Conservation (phyloP, 306 rosid species). For the Vicia sativa region DNA sequence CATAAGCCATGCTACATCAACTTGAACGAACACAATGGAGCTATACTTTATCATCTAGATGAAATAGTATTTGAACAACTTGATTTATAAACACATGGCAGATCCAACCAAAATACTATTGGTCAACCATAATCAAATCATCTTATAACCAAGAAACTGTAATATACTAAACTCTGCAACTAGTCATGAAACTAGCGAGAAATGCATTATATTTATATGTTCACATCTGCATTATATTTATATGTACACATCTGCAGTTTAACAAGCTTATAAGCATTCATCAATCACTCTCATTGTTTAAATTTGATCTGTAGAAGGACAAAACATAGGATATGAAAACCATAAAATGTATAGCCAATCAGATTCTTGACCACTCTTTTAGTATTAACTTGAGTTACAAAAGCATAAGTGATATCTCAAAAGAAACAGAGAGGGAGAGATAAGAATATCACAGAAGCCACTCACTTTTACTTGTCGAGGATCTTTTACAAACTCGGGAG, state of each 20-base stretch:
- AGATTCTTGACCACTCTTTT: slow-evolving; percentile 8
- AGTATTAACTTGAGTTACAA: background rate
- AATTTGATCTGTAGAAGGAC: slow-evolving; percentile 16
- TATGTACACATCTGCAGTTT: slow-evolving; percentile 1
- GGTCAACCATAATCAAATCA: slow-evolving; percentile 21
- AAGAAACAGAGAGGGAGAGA: background rate
- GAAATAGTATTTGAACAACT: slow-evolving; percentile 16
- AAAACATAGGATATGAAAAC: slow-evolving; percentile 14
- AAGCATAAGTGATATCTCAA: background rate
- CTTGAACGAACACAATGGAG: background rate
- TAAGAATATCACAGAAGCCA: slow-evolving; percentile 26
- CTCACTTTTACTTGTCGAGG: slow-evolving; percentile 85
- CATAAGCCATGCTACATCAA: slow-evolving; percentile 4
- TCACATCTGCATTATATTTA: no score
- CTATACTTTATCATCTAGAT: background rate
- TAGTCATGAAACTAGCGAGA: slow-evolving; percentile 12
- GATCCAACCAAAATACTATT: slow-evolving; percentile 22
- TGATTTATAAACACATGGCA: slow-evolving; percentile 14
- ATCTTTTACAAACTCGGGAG: slow-evolving; percentile 88
- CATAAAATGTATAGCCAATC: background rate
- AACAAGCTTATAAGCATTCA: background rate
- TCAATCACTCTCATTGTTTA: background rate
- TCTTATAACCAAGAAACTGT: slow-evolving; percentile 8
- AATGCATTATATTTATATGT: background rate
- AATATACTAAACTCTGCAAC: background rate